A percentile compares a stretch with the other conserved stretches of the same genome.
These are phyloP conservation scores for Microbotryomycetes sp. DNA, from an alignment of 1,284 basidiomycete genomes.

Conservation along the genomic window DNA sequence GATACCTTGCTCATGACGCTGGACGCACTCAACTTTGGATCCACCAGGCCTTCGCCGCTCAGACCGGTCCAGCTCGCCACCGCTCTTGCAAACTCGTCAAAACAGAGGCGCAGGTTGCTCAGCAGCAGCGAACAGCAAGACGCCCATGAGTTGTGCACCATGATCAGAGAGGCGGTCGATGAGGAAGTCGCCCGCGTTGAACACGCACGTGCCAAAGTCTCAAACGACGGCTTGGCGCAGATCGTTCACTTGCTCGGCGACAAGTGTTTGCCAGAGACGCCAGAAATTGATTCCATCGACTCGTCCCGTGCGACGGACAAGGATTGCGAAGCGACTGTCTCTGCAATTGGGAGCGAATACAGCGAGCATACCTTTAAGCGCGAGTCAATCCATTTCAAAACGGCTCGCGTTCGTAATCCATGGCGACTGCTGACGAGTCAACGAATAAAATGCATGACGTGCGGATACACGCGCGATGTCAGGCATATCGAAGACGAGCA, in stretches of 20 bases:
- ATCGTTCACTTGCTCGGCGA: neutral
- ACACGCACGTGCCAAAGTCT: slow-evolving; percentile 19
- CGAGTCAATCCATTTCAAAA: neutral
- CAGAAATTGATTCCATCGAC: too few species aligned
- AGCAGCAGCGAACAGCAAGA: slow-evolving; percentile 85
- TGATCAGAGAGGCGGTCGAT: slow-evolving; percentile 77
- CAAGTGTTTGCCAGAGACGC: neutral
- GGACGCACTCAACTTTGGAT: slow-evolving; percentile 19
- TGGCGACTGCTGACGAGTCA: slow-evolving; percentile 79
- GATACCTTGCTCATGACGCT: slow-evolving; percentile 52
- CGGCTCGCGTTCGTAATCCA: slow-evolving; percentile 27
- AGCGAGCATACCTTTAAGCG: neutral
- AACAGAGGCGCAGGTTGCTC: slow-evolving; percentile 54
- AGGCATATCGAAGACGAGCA: slow-evolving; percentile 79
- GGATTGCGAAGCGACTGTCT: too few species aligned
- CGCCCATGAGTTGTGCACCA: slow-evolving; percentile 89
- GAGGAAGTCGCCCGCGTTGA: slow-evolving; percentile 62
- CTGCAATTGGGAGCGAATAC: too few species aligned
- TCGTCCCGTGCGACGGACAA: too few species aligned
- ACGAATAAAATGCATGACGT: slow-evolving; percentile 66
- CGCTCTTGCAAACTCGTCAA: slow-evolving; percentile 54
- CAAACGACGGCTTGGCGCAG: neutral
- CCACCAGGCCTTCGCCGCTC: slow-evolving; percentile 51
- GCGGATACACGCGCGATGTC: slow-evolving; percentile 80
- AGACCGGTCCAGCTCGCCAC: slow-evolving; percentile 63